Base-by-base conservation (phyloP, 2,329 filamentous ascomycete genomes). In the Calonectria crousiana region DNA sequence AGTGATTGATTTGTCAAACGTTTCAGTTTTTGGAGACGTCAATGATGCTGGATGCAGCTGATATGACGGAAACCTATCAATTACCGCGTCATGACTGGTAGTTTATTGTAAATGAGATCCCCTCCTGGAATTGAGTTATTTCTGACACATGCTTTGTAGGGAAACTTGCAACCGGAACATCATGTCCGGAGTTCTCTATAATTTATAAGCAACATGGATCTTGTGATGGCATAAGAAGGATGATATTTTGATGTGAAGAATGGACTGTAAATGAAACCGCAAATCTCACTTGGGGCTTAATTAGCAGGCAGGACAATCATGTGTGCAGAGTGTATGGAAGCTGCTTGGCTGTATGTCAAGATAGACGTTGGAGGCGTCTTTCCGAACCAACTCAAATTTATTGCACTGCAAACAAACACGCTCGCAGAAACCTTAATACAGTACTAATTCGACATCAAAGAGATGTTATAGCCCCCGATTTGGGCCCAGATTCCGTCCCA, bases 401-500 rank as follows among this genome's bases (percentile, higher is more conserved):
- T 20, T 44, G 1, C 18, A 1, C 6, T 44, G 6, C 8, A 6
- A 44, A 44, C 6, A n/a, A n/a, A 10, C n/a, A 3, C 6, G 41
- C 41, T 44, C 9, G 6, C 2, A 20, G 18, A 0, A 18, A n/a
- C 18, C 41, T 18, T n/a, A 44, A 20, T 20, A n/a, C 2, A n/a
- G 44, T 47, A 11, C 28, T 18, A 49, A 28, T 71, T 58, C 1
- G 60, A 66, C 13, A 60, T 60, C 36, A 28, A 71, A 49, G 69
- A 38, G 20, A 71, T 26, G 28, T 36, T 49, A 28, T 56, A 65
- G 10, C 69, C 66, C 9, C 78, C 78, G 2, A 76, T 30, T 32
- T 70, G 30, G 20, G 10, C 71, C 68, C 72, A 77, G 23, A 79
- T 68, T 4, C 26, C 60, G 64, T 78, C 78, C 77, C 75, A 79